Percentiles rank a stretch among this genome's conserved stretches.
phyloP scores from a whole-genome alignment of 2,329 filamentous ascomycete genomes.

The Thermothelomyces thermophilus region DNA sequence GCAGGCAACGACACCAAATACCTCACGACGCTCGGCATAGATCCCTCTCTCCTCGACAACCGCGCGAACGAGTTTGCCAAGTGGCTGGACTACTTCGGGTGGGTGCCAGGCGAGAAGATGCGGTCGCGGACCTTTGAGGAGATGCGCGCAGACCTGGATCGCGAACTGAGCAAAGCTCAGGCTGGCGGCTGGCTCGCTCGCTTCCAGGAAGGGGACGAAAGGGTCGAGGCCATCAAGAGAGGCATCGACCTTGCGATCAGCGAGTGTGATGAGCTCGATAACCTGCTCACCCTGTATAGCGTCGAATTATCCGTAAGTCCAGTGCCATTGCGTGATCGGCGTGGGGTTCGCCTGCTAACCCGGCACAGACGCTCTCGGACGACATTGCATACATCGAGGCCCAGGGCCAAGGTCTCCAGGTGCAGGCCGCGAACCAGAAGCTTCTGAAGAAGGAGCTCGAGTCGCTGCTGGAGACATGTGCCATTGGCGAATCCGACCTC shows the following conservation, averaged over 20 bases:
- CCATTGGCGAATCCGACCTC: slow-evolving; percentile 72
- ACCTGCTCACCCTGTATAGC: slow-evolving; percentile 85
- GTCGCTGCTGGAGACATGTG: slow-evolving; percentile 82
- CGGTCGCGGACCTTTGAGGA: slow-evolving; percentile 70
- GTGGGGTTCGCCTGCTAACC: slow-evolving; percentile 21
- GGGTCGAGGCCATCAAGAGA: slow-evolving; percentile 76
- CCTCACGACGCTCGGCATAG: slow-evolving; percentile 69
- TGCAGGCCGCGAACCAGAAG: slow-evolving; percentile 96
- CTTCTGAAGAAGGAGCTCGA: slow-evolving; percentile 84
- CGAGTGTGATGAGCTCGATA: slow-evolving; percentile 95
- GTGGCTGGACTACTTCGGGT: slow-evolving; percentile 80
- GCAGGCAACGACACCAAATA: slow-evolving; percentile 74
- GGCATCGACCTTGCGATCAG: slow-evolving; percentile 85
- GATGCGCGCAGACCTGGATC: slow-evolving; percentile 74
- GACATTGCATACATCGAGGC: slow-evolving; percentile 97
- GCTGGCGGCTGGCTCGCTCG: slow-evolving; percentile 88
- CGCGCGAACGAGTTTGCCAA: slow-evolving; percentile 74
- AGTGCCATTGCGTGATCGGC: too few relatives aligned
- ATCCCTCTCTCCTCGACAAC: slow-evolving; percentile 67
- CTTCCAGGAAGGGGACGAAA: slow-evolving; percentile 78
- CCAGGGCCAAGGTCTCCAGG: slow-evolving; percentile 91
- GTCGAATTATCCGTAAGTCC: slow-evolving; percentile 78
- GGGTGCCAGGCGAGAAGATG: slow-evolving; percentile 70
- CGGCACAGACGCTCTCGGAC: slow-evolving; percentile 74
- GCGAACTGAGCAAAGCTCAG: slow-evolving; percentile 84